Base-by-base conservation (phyloP, 2,329 filamentous ascomycete species). In the Huntiella abstrusa region DNA sequence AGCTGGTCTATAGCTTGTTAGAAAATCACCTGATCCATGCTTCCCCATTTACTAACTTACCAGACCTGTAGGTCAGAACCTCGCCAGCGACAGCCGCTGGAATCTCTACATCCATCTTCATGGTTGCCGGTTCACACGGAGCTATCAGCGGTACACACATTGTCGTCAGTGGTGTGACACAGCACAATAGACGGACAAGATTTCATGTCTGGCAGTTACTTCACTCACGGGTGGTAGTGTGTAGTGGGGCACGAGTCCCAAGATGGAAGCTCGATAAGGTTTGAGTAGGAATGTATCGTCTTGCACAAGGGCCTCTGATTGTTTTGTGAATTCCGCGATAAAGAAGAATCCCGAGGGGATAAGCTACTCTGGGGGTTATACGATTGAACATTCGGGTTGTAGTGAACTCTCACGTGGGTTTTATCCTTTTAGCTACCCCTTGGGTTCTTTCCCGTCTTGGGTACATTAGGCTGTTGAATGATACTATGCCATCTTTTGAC, bases 1-100 rank as follows among this genome's bases (percentile, higher is more conserved):
- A 92, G 68, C 57, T 78, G 80, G 42, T 84, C 84, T 85, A 46
- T 19, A 46, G 37, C 13, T 33, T 11, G 16, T 13, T 41, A 34
- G n/a, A 13, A 38, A 16, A 4, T 8, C 17, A 28, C n/a, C n/a
- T 33, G 41, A 10, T 10, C 22, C 6, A 13, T 43, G 35, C 12
- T 13, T 22, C 16, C 33, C 34, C 12, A 37, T 43, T 15, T 15
- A 33, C 15, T 32, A 16, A 13, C 41, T 35, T 39, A 42, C 48
- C 39, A 13, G 48, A 46, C 8, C 48, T 35, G 19, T 49, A 49
- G 16, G 48, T 49, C 13, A 45, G 38, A 6, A 35, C 37, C 22
- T 49, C 48, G 15, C 44, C 28, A 4, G 34, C 28, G 11, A 43
- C 46, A 17, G 48, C 48, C 13, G 22, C 35, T 5, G 48, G 48